Conservation (phyloP, 768 basidiomycete species). For the Boletus patriciae region DNA sequence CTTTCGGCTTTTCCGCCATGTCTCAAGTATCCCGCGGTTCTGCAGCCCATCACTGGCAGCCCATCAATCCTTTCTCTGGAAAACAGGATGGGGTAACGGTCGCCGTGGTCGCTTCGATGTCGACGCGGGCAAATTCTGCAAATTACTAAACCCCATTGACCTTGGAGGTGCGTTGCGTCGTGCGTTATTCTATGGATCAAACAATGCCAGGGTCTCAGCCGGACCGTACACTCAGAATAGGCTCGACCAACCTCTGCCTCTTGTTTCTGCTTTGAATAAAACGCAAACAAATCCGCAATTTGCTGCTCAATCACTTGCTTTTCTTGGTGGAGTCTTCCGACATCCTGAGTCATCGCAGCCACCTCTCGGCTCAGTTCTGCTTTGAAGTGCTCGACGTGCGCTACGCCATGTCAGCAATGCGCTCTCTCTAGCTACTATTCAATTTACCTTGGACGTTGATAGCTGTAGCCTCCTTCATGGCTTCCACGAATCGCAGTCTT, state of each 20-base stretch:
- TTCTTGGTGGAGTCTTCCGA: slow-evolving; percentile 64
- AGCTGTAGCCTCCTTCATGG: slow-evolving; percentile 91
- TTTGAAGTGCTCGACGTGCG: slow-evolving; percentile 87
- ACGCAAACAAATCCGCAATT: slow-evolving; percentile 70
- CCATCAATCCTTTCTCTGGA: slow-evolving; percentile 23
- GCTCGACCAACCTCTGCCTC: slow-evolving; percentile 29
- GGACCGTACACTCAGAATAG: background rate
- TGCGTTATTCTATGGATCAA: slow-evolving; percentile 20
- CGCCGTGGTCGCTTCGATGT: slow-evolving; percentile 24
- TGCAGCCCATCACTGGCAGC: background rate
- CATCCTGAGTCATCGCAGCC: slow-evolving; percentile 69
- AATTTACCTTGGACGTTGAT: slow-evolving; percentile 77
- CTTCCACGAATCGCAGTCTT: slow-evolving; percentile 82
- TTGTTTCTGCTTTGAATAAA: slow-evolving; percentile 67
- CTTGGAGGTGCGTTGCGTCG: slow-evolving; percentile 25
- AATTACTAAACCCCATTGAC: slow-evolving; percentile 22
- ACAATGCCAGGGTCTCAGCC: background rate
- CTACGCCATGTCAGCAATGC: slow-evolving; percentile 37
- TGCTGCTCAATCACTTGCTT: slow-evolving; percentile 65
- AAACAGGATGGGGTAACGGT: slow-evolving; percentile 33
- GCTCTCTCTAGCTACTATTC: background rate
- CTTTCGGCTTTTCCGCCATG: background rate
- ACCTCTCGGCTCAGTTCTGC: slow-evolving; percentile 76
- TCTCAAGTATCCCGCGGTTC: background rate
- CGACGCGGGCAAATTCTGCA: slow-evolving; percentile 30